Evolutionary conservation across 2,329 filamentous ascomycete species (phyloP).

Genomic region (Cadophora sp.): DNA sequence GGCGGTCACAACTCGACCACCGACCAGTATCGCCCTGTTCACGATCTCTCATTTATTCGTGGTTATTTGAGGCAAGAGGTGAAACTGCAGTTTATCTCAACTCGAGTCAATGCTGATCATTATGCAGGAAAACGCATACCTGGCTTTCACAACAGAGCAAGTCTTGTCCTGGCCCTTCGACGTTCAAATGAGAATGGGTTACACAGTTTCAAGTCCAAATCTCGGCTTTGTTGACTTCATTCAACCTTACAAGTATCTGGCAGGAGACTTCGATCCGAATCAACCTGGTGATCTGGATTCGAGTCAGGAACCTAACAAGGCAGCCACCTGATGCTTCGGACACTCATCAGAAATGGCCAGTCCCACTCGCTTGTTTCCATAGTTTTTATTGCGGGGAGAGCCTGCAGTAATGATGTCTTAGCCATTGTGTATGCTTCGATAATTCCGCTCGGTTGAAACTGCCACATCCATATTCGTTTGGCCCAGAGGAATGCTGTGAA

Average conservation of each 20-base stretch:
- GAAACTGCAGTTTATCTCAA: not conserved
- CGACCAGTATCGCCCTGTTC: slow-evolving; percentile 30
- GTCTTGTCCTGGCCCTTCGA: slow-evolving; percentile 35
- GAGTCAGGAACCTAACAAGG: slow-evolving; percentile 25
- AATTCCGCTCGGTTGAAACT: too few relatives aligned
- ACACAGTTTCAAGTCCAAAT: slow-evolving; percentile 50
- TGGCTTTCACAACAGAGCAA: slow-evolving; percentile 34
- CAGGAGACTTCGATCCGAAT: slow-evolving; percentile 30
- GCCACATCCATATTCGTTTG: too few relatives aligned
- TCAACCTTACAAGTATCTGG: slow-evolving; percentile 60
- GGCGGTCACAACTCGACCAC: slow-evolving; percentile 28
- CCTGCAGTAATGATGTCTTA: too few relatives aligned
- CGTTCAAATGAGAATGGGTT: slow-evolving; percentile 37
- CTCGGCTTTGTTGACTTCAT: slow-evolving; percentile 91
- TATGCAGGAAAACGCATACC: slow-evolving; percentile 33
- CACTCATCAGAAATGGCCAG: too few relatives aligned
- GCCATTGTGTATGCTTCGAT: too few relatives aligned
- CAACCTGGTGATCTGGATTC: slow-evolving; percentile 29
- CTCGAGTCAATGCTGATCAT: not conserved
- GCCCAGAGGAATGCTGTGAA: too few relatives aligned
- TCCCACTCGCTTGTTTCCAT: too few relatives aligned
- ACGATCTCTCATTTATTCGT: slow-evolving; percentile 31
- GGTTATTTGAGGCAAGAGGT: slow-evolving; percentile 31
- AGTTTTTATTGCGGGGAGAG: too few relatives aligned
- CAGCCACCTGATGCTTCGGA: not conserved